Conservation (phyloP, 116 monocot species). For the Cymodocea nodosa region DNA sequence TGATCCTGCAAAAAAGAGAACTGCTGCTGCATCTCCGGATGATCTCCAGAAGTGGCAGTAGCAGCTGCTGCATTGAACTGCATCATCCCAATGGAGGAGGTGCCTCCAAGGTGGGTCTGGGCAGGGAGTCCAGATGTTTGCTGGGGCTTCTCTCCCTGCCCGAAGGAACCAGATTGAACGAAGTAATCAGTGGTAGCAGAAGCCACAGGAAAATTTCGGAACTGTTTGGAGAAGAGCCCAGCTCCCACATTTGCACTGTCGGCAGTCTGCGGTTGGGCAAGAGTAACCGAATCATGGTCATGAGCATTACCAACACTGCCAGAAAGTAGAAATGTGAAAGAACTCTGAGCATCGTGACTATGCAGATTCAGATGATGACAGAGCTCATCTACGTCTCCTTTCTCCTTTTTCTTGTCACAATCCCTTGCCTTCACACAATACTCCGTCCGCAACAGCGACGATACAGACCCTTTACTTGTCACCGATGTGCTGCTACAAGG, state of each 20-base stretch:
- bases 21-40: conserved; percentile 55
- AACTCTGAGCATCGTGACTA: conserved; percentile 26
- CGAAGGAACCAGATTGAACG: conserved; percentile 31
- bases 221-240: conserved; percentile 17
- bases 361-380: conserved; percentile 7
- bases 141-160: conserved; percentile 22
- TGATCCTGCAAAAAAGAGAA: conserved; percentile 74
- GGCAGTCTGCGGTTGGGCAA: conserved; percentile 12
- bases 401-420: conserved; percentile 39
- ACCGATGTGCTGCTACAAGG: conserved; percentile 85
- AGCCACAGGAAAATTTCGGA: conserved; percentile 19
- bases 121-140: conserved; percentile 25
- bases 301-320: conserved; percentile 10
- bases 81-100: conserved; percentile 41
- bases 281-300: conserved; percentile 6
- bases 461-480: conserved; percentile 80
- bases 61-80: conserved; percentile 19
- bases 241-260: not conserved
- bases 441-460: conserved; percentile 70
- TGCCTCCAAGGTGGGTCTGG: conserved; percentile 30
- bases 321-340: conserved; percentile 88
- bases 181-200: conserved; percentile 53
- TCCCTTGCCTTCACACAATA: conserved; percentile 48
- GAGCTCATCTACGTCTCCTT: not conserved
- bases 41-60: conserved; percentile 21